phyloP scores from a whole-genome alignment of 352 stramenopile genomes.

The Pseudoperonospora humuli region DNA sequence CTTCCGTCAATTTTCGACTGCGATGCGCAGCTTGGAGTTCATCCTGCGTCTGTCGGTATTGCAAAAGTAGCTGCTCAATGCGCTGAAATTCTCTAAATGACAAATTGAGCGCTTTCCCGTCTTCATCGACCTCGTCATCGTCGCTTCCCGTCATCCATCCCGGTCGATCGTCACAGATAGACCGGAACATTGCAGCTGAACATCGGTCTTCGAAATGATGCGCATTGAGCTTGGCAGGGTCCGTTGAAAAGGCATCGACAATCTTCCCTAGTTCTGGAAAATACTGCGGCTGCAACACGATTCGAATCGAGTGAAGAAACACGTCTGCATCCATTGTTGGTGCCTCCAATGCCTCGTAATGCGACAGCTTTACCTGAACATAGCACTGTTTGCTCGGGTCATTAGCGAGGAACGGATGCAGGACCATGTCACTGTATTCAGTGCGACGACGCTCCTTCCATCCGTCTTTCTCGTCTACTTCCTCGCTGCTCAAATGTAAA shows the following conservation, averaged over 20 bases:
- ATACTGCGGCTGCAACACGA: constrained; percentile 76
- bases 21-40: constrained; percentile 36
- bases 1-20: constrained; percentile 16
- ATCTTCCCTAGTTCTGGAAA: constrained; percentile 65
- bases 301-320: constrained; percentile 75
- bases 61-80: constrained; percentile 71
- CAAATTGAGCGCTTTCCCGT: constrained; percentile 37
- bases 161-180: constrained; percentile 58
- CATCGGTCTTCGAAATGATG: constrained; percentile 20
- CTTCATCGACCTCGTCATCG: constrained; percentile 25
- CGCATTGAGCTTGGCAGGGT: constrained; percentile 11
- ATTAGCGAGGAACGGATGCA: constrained; percentile 63
- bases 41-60: constrained; percentile 74
- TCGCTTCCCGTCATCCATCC: constrained; percentile 41
- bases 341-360: constrained; percentile 66
- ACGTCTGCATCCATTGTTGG: constrained; percentile 70
- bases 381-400: constrained; percentile 62
- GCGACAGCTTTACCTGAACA: constrained; percentile 75
- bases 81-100: constrained; percentile 78
- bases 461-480: constrained; percentile 31
- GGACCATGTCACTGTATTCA: constrained; percentile 34
- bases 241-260: constrained; percentile 51
- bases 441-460: constrained; percentile 19
- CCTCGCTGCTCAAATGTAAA: constrained; percentile 55
- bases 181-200: constrained; percentile 56